Evolutionary conservation across 2,329 filamentous ascomycete species (phyloP).

Genomic region (Alternaria brassicicola): DNA sequence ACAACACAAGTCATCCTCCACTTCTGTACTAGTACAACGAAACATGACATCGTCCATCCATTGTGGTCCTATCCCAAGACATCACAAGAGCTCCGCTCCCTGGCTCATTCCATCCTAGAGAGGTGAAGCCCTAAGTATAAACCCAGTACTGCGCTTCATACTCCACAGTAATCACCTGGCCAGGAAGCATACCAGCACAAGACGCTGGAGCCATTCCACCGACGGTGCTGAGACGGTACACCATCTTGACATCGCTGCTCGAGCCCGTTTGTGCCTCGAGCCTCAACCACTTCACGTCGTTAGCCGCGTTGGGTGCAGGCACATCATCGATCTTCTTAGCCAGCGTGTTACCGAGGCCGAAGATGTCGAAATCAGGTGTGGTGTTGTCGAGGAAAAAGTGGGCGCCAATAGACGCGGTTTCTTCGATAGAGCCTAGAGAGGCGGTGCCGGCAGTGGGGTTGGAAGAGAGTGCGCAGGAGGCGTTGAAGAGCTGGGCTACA

Average conservation of each 20-base stretch:
- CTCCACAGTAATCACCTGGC: conserved; percentile 69
- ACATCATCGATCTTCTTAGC: conserved; percentile 68
- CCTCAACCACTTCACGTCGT: conserved; percentile 78
- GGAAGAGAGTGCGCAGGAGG: conserved; percentile 26
- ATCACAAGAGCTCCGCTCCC: not conserved
- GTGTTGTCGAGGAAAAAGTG: conserved; percentile 79
- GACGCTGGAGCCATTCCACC: conserved; percentile 76
- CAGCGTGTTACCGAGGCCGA: conserved; percentile 67
- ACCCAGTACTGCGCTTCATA: conserved; percentile 84
- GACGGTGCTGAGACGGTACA: conserved; percentile 83
- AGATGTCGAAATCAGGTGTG: conserved; percentile 82
- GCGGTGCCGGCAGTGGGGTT: conserved; percentile 27
- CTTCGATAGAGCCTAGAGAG: conserved; percentile 33
- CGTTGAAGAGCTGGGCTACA: conserved; percentile 43
- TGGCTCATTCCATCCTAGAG: not conserved
- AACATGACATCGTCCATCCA: not conserved
- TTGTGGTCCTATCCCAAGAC: not conserved
- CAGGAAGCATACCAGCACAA: conserved; percentile 60
- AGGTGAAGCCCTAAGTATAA: conserved; percentile 37
- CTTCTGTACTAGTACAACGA: not conserved
- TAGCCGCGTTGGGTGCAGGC: conserved; percentile 65
- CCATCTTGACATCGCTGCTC: conserved; percentile 63
- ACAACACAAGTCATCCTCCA: not conserved
- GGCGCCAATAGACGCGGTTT: conserved; percentile 59
- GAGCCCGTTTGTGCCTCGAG: conserved; percentile 58